Evolutionary conservation across 78 protist species (phyloP).

Genomic region (Dictyostelium purpureum): DNA sequence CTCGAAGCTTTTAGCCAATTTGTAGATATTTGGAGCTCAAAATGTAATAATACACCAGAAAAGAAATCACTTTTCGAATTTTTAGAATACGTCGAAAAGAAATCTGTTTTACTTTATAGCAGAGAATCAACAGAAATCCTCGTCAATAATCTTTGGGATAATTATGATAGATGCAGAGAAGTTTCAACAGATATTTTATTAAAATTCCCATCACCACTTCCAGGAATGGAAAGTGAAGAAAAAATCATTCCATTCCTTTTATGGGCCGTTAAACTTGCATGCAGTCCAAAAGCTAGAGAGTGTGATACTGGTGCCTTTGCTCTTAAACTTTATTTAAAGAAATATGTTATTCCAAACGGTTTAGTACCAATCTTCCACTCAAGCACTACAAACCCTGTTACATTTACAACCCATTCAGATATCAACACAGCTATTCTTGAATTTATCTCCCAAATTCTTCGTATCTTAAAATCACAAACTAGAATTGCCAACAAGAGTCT

Average conservation of each 20-base stretch:
- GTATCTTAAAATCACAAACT: slow-evolving; percentile 47
- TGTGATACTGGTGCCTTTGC: slow-evolving; percentile 74
- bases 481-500: slow-evolving; percentile 29
- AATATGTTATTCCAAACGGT: slow-evolving; percentile 10
- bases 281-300: slow-evolving; percentile 77
- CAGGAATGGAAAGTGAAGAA: slow-evolving; percentile 43
- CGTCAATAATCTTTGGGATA: slow-evolving; percentile 77
- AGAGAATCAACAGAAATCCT: slow-evolving; percentile 8
- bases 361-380: slow-evolving; percentile 43
- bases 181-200: slow-evolving; percentile 1
- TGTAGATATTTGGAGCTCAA: slow-evolving; percentile 44
- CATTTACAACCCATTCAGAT: not conserved
- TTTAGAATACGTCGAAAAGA: not conserved
- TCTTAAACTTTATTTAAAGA: slow-evolving; percentile 28
- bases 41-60: not conserved
- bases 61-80: slow-evolving; percentile 12
- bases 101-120: not conserved
- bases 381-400: not conserved
- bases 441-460: slow-evolving; percentile 8
- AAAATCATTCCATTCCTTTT: slow-evolving; percentile 21
- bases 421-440: not conserved
- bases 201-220: slow-evolving; percentile 69
- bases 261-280: slow-evolving; percentile 41
- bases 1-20: slow-evolving; percentile 33
- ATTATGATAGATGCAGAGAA: slow-evolving; percentile 71